Conservation (phyloP, 164 flowering plant genomes). For the Platanus orientalis region DNA sequence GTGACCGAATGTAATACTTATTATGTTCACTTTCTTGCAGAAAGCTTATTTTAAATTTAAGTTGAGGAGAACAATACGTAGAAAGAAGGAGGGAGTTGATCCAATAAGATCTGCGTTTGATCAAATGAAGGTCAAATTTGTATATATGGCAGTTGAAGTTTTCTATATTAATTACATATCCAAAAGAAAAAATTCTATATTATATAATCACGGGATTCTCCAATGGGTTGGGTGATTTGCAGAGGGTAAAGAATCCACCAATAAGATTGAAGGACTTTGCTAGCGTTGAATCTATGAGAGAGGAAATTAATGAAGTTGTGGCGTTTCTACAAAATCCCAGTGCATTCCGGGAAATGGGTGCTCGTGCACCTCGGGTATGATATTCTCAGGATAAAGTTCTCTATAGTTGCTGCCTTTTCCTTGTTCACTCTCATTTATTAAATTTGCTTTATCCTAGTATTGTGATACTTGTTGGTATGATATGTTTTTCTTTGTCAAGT, state of each 20-base stretch:
- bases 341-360: constrained; percentile 92
- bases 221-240: constrained; percentile 17
- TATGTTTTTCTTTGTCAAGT: no score
- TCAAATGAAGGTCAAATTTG: constrained; percentile 64
- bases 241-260: constrained; percentile 97
- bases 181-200: no score
- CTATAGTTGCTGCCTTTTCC: neutral
- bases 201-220: neutral
- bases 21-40: constrained; percentile 42
- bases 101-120: constrained; percentile 91
- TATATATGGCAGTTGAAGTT: neutral
- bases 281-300: constrained; percentile 86
- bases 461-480: no score
- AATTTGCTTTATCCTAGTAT: no score
- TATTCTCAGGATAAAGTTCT: constrained; percentile 8
- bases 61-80: constrained; percentile 29
- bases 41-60: constrained; percentile 39
- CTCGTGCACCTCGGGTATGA: constrained; percentile 95
- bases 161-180: no score
- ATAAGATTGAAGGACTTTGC: constrained; percentile 80
- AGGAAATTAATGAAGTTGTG: constrained; percentile 94
- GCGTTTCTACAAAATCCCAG: constrained; percentile 86
- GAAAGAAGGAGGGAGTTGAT: constrained; percentile 71
- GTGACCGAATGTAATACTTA: constrained; percentile 10
- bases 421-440: no score